Conservation (phyloP, 2,329 filamentous ascomycete species). For the Phialophora verrucosa region DNA sequence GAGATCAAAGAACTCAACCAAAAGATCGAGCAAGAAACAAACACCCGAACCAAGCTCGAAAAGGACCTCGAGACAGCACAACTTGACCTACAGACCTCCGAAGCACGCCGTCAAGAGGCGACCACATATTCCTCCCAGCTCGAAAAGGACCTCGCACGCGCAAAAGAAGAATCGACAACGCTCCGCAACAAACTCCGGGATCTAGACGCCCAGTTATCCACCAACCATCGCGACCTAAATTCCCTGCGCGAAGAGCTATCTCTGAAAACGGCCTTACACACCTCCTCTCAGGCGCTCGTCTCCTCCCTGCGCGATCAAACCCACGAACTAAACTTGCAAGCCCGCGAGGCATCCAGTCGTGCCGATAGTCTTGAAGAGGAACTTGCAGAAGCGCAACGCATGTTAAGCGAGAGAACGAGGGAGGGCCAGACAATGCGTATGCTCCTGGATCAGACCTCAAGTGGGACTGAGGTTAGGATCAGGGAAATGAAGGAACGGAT, state of each 20-base stretch:
- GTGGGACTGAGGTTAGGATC: conserved; percentile 77
- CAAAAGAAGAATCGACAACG: conserved; percentile 71
- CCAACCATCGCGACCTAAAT: conserved; percentile 70
- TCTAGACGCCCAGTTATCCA: conserved; percentile 74
- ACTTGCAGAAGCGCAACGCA: conserved; percentile 81
- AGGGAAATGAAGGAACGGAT: conserved; percentile 88
- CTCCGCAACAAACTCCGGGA: conserved; percentile 67
- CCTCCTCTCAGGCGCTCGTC: conserved; percentile 81
- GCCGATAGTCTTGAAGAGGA: conserved; percentile 91
- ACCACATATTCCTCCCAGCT: conserved; percentile 74
- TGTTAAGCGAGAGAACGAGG: conserved; percentile 84
- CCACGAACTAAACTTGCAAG: conserved; percentile 83
- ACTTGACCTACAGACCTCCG: conserved; percentile 76
- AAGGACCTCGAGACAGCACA: conserved; percentile 76
- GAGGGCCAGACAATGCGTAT: conserved; percentile 95
- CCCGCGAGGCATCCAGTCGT: conserved; percentile 84
- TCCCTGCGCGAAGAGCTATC: conserved; percentile 78
- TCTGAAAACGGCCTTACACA: conserved; percentile 83
- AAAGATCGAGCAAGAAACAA: conserved; percentile 76
- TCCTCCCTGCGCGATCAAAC: conserved; percentile 93
- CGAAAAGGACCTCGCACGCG: conserved; percentile 69
- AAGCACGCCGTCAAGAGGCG: conserved; percentile 79
- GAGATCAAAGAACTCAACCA: conserved; percentile 81
- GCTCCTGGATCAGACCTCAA: conserved; percentile 83
- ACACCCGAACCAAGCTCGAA: conserved; percentile 73